Evolutionary conservation across 176 grass and related monocot genomes (phyloP).

Genomic region (barley (Hordeum vulgare)): DNA sequence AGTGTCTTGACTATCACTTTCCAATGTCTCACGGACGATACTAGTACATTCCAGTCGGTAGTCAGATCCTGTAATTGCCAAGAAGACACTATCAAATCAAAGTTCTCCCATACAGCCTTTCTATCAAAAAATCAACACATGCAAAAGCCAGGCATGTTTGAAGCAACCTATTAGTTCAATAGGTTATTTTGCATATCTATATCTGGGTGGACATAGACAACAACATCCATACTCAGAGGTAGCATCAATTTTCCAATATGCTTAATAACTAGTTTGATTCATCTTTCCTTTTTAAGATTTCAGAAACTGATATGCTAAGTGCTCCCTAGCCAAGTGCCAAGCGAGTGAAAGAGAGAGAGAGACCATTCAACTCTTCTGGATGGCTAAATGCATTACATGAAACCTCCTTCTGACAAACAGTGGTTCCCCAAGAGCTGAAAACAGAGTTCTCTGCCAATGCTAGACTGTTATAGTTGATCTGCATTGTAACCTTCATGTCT

Average conservation of each 20-base stretch:
- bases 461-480: not conserved
- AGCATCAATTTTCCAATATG: not conserved
- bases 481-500: not conserved
- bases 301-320: not conserved
- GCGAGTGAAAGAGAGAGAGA: not conserved
- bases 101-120: too few species aligned
- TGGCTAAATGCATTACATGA: not conserved
- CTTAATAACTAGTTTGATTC: not conserved
- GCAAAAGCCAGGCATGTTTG: slow-evolving; percentile 3
- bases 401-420: slow-evolving; percentile 16
- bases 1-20: slow-evolving; percentile 17
- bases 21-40: not conserved
- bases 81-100: not conserved
- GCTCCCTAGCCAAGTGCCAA: slow-evolving; percentile 3
- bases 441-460: slow-evolving; percentile 19
- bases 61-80: slow-evolving; percentile 13
- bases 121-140: not conserved
- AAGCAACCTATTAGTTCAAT: not conserved
- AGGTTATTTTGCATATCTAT: not conserved
- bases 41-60: slow-evolving; percentile 13
- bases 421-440: slow-evolving; percentile 3
- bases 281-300: not conserved
- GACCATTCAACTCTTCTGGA: slow-evolving; percentile 27
- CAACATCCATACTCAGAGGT: slow-evolving; percentile 1
- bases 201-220: not conserved